Evolutionary conservation across 2,329 filamentous ascomycete genomes (phyloP).

Genomic region (Trichocomaceae sp.): DNA sequence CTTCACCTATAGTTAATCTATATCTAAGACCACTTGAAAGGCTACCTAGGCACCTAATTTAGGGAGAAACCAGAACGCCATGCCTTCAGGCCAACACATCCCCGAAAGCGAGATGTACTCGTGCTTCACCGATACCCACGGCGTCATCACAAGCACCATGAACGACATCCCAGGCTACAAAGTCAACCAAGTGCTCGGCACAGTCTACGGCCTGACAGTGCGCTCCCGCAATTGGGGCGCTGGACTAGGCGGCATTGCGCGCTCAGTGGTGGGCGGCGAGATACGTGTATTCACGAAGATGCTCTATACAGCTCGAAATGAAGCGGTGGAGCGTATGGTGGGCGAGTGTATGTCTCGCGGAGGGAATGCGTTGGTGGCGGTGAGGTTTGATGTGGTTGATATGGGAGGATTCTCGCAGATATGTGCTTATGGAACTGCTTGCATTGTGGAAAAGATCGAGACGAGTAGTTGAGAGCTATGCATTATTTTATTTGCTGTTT

Average conservation of each 20-base stretch:
- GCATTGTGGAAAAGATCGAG: slow-evolving; percentile 52
- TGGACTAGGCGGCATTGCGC: slow-evolving; percentile 50
- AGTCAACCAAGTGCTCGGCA: slow-evolving; percentile 51
- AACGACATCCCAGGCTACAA: slow-evolving; percentile 58
- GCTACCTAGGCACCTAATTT: neutral
- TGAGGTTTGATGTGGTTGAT: slow-evolving; percentile 53
- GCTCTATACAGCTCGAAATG: slow-evolving; percentile 54
- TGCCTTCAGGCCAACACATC: neutral
- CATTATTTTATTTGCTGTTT: slow-evolving; percentile 1
- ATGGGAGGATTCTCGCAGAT: slow-evolving; percentile 53
- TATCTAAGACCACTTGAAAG: no score
- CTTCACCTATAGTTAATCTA: no score
- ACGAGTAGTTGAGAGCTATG: neutral
- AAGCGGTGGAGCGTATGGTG: slow-evolving; percentile 51
- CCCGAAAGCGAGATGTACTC: slow-evolving; percentile 16
- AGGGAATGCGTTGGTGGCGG: slow-evolving; percentile 54
- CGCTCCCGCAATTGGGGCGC: slow-evolving; percentile 55
- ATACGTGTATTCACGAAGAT: slow-evolving; percentile 54
- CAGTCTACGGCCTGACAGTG: slow-evolving; percentile 53
- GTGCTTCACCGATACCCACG: slow-evolving; percentile 57
- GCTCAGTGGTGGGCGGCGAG: slow-evolving; percentile 54
- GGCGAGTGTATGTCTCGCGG: slow-evolving; percentile 52
- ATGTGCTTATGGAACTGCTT: slow-evolving; percentile 56
- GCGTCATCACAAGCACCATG: slow-evolving; percentile 58
- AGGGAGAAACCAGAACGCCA: neutral